Evolutionary conservation across 2,329 filamentous ascomycete genomes (phyloP), one percentile per base, ranked within the genome.

Genomic region (Setomelanomma holmii): DNA sequence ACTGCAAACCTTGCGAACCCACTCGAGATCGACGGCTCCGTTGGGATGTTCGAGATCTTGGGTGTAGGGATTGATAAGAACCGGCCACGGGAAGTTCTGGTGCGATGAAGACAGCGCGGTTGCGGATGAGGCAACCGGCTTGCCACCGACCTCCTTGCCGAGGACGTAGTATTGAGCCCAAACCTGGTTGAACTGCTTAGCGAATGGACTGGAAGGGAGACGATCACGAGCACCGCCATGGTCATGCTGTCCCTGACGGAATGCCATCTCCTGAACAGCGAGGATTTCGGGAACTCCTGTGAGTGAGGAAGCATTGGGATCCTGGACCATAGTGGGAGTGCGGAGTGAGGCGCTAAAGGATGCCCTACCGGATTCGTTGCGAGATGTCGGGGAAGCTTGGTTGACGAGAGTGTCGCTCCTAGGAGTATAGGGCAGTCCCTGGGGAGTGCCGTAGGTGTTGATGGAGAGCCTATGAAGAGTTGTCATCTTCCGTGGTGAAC

Each of bases 31-130:
- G 12, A 61, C 19, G n/a, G 50, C 44, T 35, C 66, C 66, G 11
- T 61, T 58, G 5, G 64, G 65, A 20, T 60, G 57, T 51, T 61
- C 56, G 2, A 62, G 49, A 10, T 59, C 56, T 47, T 69, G 66
- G 1, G 66, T 67, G 50, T 63, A 60, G 1, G 62, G 56, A 46
- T 69, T 68, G 55, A 69, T 63, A 3, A 69, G 53, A 4, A 62
- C 44, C 4, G 64, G 40, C 66, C 66, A 69, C 4, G 51, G 39
- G 44, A 56, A 66, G 42, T 66, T 65, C 14, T 51, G 43, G 23
- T 49, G 41, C 1, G 55, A 53, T 3, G 48, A 49, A 11, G 55
- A 48, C 5, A 39, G 23, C 5, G 42, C 21, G 39, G 38, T 27
- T 8, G 42, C 35, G 2, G 55, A 49, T 17, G 40, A 24, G 11